A percentile compares a stretch with the other conserved stretches of the same genome.
Conservation (phyloP, 768 basidiomycete species). For the Leccinum subgranulosum region DNA sequence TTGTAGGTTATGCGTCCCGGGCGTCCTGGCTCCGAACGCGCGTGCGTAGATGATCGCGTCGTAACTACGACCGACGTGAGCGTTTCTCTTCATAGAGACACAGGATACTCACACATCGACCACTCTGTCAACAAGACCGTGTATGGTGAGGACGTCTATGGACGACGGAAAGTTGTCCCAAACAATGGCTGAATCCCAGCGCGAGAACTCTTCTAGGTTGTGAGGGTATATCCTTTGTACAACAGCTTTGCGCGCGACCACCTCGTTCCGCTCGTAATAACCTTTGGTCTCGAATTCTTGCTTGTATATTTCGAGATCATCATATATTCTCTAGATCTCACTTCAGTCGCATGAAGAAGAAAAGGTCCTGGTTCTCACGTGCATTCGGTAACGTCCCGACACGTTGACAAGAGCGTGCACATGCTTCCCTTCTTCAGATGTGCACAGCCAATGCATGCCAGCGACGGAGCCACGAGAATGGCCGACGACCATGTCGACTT, state of each 20-base stretch:
- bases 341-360: slow-evolving; percentile 4
- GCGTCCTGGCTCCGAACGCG: slow-evolving; percentile 50
- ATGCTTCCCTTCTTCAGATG: slow-evolving; percentile 51
- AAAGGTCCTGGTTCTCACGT: slow-evolving; percentile 43
- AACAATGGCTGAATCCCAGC: slow-evolving; percentile 65
- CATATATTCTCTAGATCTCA: slow-evolving; percentile 25
- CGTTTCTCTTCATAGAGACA: background rate
- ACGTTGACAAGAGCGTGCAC: slow-evolving; percentile 69
- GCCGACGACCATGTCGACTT: slow-evolving; percentile 65
- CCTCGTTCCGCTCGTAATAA: slow-evolving; percentile 57
- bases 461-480: slow-evolving; percentile 79
- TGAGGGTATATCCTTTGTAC: slow-evolving; percentile 51
- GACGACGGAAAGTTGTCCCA: slow-evolving; percentile 63
- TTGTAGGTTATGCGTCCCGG: slow-evolving; percentile 70
- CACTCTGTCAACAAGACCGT: slow-evolving; percentile 66
- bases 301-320: slow-evolving; percentile 38
- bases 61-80: slow-evolving; percentile 41
- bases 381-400: slow-evolving; percentile 78
- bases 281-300: slow-evolving; percentile 54
- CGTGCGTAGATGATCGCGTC: slow-evolving; percentile 70
- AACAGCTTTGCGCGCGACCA: slow-evolving; percentile 62
- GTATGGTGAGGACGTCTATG: slow-evolving; percentile 70
- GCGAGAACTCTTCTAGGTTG: slow-evolving; percentile 59
- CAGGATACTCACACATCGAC: slow-evolving; percentile 61
- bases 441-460: slow-evolving; percentile 66